Evolutionary conservation across 1,139 yeast genomes (phyloP), one percentile per base, ranked within the genome.

Genomic region (Yamadazyma atlantica): DNA sequence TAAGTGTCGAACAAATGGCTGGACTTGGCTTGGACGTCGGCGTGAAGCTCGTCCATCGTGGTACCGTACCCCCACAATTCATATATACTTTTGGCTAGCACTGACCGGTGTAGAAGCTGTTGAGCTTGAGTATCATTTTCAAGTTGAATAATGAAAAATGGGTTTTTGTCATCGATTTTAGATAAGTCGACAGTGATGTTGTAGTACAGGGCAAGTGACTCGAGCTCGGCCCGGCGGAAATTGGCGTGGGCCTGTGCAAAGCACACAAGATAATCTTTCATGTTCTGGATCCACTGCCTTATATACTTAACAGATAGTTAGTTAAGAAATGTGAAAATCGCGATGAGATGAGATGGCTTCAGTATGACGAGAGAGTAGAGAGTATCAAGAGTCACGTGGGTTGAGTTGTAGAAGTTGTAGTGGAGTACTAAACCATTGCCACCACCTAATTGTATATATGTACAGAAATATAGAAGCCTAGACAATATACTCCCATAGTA

Each of bases 191-290:
- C 70, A 1, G 60, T 29, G 5, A 92, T 65, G 12, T 64, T 63
- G 46, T 78, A 63, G 38, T 84, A 58, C 31, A 75, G 80, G 0
- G 97, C 97, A 35, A 92, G 61, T 0, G 97, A 85, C 53, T 85
- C 89, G 30, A 92, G 64, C 59, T 92, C 98, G 0, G 96, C 87
- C 34, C 63, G 59, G 36, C 98, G 73, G 61, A 92, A 92, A 46
- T 77, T 75, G 39, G 85, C 80, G 55, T 87, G 88, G 35, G 83
- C 78, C 59, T 90, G 97, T 5, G 96, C 96, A 57, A 92, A 73
- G 57, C 84, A 79, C 30, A 92, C 69, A 43, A 92, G 62, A 58
- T 88, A 92, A 41, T 75, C 72, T 59, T 69, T 73, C 78, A 73
- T 73, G 37, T n/a, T n/a, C 12, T n/a, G n/a, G n/a, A n/a, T n/a